Conservation (phyloP, 106 monocot genomes). For the Dioscorea alata region DNA sequence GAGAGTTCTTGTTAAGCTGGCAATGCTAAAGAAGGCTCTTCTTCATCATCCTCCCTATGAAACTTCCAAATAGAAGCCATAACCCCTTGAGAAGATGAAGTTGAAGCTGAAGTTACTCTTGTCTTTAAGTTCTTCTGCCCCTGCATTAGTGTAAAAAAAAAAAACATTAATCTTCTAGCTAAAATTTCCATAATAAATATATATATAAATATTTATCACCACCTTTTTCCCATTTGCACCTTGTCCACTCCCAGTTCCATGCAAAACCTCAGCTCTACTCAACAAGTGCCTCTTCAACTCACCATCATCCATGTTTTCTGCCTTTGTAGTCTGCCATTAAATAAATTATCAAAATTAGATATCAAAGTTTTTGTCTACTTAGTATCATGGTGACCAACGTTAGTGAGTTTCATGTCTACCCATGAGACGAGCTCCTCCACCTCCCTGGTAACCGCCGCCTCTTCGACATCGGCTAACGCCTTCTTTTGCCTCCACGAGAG, state of each 20-base stretch:
- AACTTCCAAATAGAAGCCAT: slow-evolving; percentile 11
- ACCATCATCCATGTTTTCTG: neutral
- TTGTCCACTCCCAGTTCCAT: neutral
- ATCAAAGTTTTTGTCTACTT: too few species aligned
- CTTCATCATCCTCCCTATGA: slow-evolving; percentile 3
- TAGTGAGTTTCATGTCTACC: neutral
- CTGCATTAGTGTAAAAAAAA: neutral
- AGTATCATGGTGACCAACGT: neutral
- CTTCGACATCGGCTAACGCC: neutral
- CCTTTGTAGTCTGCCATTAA: neutral
- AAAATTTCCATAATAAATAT: neutral
- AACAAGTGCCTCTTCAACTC: neutral
- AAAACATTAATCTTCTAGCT: neutral
- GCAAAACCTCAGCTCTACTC: neutral
- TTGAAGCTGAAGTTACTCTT: neutral
- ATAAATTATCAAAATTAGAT: neutral
- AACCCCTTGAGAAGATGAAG: neutral
- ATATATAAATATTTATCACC: too few species aligned
- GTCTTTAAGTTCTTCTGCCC: neutral
- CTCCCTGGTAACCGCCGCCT: neutral
- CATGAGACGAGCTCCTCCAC: slow-evolving; percentile 6
- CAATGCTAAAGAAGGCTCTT: slow-evolving; percentile 2
- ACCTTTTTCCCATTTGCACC: neutral
- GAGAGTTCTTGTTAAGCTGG: neutral
- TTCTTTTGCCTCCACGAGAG: slow-evolving; percentile 10